These are phyloP conservation scores for Blastocystis sp. DNA, from an alignment of 352 stramenopile genomes.

Conservation along the genomic window DNA sequence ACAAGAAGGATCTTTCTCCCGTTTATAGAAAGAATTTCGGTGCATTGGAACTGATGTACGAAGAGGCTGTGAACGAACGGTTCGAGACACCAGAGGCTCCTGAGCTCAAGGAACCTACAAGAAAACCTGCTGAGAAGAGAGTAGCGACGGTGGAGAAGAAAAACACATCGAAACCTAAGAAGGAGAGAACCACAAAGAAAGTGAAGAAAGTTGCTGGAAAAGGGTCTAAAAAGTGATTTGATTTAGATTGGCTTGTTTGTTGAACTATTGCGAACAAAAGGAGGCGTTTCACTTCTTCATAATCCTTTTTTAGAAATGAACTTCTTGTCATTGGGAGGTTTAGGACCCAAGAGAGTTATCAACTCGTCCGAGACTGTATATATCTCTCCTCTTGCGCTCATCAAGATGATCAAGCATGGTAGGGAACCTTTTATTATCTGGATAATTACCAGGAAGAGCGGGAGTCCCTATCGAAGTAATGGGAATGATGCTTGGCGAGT, in stretches of 20 bases:
- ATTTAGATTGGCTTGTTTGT: background rate
- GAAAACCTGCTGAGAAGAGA: background rate
- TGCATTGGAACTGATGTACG: conserved; percentile 1
- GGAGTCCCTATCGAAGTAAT: conserved; percentile 99
- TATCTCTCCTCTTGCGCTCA: conserved; percentile 92
- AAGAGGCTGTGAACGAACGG: background rate
- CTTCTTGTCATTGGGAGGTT: background rate
- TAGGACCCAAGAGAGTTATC: background rate
- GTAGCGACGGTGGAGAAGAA: background rate
- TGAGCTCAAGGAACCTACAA: background rate
- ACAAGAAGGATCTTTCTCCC: background rate
- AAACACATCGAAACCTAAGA: background rate
- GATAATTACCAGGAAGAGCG: conserved; percentile 70
- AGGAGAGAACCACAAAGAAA: background rate
- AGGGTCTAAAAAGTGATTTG: background rate
- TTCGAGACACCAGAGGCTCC: background rate
- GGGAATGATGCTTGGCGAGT: conserved; percentile 99
- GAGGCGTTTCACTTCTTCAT: background rate
- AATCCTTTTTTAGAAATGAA: conserved; percentile 17
- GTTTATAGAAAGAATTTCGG: background rate
- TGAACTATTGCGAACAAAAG: background rate
- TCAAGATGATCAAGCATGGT: conserved; percentile 99
- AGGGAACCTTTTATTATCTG: background rate
- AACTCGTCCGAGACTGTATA: conserved; percentile 89
- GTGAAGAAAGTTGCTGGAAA: background rate